Conservation (phyloP, 2,329 filamentous ascomycete genomes). For the Pseudogymnoascus sp. region DNA sequence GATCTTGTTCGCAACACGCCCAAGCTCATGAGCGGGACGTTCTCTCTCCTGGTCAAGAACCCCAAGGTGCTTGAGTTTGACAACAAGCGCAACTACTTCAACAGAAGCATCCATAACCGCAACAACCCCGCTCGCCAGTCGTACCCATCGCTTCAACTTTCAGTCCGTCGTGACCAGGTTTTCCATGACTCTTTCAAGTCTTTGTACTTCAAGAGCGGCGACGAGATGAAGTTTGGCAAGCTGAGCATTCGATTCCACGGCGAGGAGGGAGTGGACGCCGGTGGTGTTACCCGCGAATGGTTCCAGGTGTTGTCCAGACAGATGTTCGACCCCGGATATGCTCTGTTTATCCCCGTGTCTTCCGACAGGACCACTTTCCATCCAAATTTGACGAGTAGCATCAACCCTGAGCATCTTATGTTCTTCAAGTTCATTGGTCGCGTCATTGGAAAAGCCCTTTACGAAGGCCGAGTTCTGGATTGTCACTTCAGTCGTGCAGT, state of each 20-base stretch:
- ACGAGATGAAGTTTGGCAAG: constrained; percentile 99
- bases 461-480: constrained; percentile 89
- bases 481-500: constrained; percentile 98
- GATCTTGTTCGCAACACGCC: constrained; percentile 95
- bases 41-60: constrained; percentile 92
- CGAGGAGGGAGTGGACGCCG: constrained; percentile 95
- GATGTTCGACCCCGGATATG: constrained; percentile 99
- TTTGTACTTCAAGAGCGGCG: constrained; percentile 91
- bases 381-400: constrained; percentile 83
- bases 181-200: constrained; percentile 98
- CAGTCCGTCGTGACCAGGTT: constrained; percentile 85
- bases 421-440: constrained; percentile 99
- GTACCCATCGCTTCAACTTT: constrained; percentile 68
- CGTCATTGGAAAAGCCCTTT: constrained; percentile 95
- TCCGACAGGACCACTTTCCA: constrained; percentile 98
- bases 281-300: constrained; percentile 96
- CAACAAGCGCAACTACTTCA: constrained; percentile 99
- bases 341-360: constrained; percentile 89
- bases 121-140: constrained; percentile 61
- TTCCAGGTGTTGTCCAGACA: constrained; percentile 95
- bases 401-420: constrained; percentile 91
- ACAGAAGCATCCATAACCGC: constrained; percentile 75
- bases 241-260: constrained; percentile 95
- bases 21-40: constrained; percentile 96
- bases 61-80: constrained; percentile 98